phyloP scores from a whole-genome alignment of 2,329 filamentous ascomycete species.

The Sphaerulina vaccinii region DNA sequence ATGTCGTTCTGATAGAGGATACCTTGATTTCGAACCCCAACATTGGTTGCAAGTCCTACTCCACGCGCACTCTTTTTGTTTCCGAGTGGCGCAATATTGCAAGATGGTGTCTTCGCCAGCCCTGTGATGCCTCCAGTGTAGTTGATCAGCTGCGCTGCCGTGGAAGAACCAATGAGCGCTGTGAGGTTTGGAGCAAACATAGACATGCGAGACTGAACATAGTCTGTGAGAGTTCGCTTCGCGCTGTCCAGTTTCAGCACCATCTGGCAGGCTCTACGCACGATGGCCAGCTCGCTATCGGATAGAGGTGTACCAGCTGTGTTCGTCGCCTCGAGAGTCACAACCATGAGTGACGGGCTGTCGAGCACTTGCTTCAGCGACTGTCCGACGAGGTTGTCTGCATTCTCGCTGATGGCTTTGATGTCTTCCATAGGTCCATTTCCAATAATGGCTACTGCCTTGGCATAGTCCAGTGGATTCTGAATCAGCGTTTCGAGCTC shows the following conservation, averaged over 20 bases:
- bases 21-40: conserved; percentile 85
- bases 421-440: conserved; percentile 91
- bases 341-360: conserved; percentile 89
- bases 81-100: conserved; percentile 87
- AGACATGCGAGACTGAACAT: conserved; percentile 95
- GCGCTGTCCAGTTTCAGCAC: conserved; percentile 82
- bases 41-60: conserved; percentile 81
- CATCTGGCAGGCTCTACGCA: conserved; percentile 80
- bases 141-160: conserved; percentile 94
- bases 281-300: conserved; percentile 69
- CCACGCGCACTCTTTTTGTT: conserved; percentile 80
- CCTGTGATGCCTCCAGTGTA: conserved; percentile 85
- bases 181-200: conserved; percentile 94
- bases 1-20: conserved; percentile 91
- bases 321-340: conserved; percentile 89
- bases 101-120: conserved; percentile 86
- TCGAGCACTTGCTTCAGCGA: conserved; percentile 80
- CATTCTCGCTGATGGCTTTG: conserved; percentile 71
- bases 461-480: conserved; percentile 91
- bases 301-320: conserved; percentile 78
- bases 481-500: conserved; percentile 88
- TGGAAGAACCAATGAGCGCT: conserved; percentile 83
- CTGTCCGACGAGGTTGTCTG: conserved; percentile 73
- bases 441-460: conserved; percentile 87
- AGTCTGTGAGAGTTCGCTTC: conserved; percentile 83